A percentile compares a stretch with the other conserved stretches of the same genome.
Conservation (phyloP, 495 filamentous ascomycete species). For the Trichoderma orchidacearum region DNA sequence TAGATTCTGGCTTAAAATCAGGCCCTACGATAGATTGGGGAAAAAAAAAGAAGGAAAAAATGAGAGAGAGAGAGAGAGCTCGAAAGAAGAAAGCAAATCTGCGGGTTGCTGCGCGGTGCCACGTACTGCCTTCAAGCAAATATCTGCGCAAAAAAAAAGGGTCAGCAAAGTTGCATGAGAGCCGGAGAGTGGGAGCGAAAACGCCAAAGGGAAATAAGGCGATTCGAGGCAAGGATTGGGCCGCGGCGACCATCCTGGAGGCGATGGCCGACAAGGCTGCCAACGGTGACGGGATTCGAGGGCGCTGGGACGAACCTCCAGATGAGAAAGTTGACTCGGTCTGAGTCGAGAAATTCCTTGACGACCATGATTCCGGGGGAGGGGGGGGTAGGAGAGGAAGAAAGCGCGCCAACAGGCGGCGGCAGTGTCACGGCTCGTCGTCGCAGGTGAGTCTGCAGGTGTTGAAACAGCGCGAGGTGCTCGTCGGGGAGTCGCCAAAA, state of each 20-base stretch:
- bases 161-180: slow-evolving; percentile 15
- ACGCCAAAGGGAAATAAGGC: slow-evolving; percentile 2
- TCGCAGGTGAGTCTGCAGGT: background rate
- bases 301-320: slow-evolving; percentile 64
- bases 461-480: background rate
- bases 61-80: too few species aligned
- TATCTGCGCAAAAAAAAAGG: slow-evolving; percentile 41
- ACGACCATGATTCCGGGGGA: slow-evolving; percentile 21
- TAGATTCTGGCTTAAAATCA: slow-evolving; percentile 4
- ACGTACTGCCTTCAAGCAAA: slow-evolving; percentile 79
- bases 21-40: background rate
- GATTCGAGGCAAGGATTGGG: background rate
- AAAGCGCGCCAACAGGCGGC: background rate
- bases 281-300: background rate
- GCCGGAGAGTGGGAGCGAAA: slow-evolving; percentile 8
- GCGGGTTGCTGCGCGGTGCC: slow-evolving; percentile 1
- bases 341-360: slow-evolving; percentile 62
- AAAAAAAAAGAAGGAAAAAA: too few species aligned
- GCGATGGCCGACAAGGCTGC: background rate
- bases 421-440: background rate
- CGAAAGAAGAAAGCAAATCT: slow-evolving; percentile 8
- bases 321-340: slow-evolving; percentile 97
- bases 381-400: background rate
- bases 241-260: background rate
- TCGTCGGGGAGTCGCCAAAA: background rate